Base-by-base conservation (phyloP, 441 rosid species). In the Bocquillonia castaneifolia region DNA sequence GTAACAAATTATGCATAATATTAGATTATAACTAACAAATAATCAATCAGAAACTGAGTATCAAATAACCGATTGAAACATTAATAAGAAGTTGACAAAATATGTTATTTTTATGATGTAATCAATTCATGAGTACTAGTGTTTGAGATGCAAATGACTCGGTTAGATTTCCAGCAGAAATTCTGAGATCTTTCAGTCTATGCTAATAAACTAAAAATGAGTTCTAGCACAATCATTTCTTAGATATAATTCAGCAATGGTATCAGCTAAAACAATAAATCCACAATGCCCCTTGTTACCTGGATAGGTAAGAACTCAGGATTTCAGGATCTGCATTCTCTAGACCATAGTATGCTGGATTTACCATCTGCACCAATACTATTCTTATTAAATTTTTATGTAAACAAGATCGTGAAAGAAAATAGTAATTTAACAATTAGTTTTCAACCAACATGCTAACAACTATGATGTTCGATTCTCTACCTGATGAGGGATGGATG, bases 271-370 rank as follows among this genome's bases (percentile, higher is more conserved):
- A 71, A 55, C 18, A 32, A 57, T 50, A 65, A 44, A 5, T 26
- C 34, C 14, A 48, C 18, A 32, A 2, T 23, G 12, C 10, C 14
- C 58, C 34, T 64, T 26, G 8, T 62, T 85, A 95, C 98, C 98
- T 88, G 67, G 99, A 95, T 71, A 95, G 76, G 72, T 83, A 92
- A 67, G 97, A 88, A 78, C 87, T 87, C 39, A 92, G 68, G 45
- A 74, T 78, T 77, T 84, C 93, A 26, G 90, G 89, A 52, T 85
- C 88, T 50, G 86, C 82, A 67, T 82, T 82, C 72, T 92, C 98
- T 80, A 95, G 81, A 58, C 97, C 97, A 72, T 95, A 90, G 85
- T 92, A 95, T 29, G 99, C 94, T 63, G 99, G 99, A 90, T 95
- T 95, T 63, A 89, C 89, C 88, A 85, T 88, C 99, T 95, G 87